Evolutionary conservation across 768 basidiomycete genomes (phyloP), one percentile per base, ranked within the genome.

Genomic region (Tricholoma saponaceum): DNA sequence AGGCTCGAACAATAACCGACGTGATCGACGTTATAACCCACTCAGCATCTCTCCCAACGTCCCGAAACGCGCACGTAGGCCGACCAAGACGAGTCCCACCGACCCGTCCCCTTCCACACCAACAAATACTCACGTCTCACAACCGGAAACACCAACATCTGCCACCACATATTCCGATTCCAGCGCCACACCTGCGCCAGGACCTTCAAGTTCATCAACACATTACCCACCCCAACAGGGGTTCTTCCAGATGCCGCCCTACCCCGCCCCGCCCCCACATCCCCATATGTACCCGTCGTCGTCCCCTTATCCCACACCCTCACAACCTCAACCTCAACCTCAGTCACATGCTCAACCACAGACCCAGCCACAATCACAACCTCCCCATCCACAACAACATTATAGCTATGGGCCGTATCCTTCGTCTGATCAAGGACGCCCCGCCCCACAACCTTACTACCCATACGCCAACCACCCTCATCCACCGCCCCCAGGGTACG

Each of bases 21-120:
- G 59, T 26, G 61, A 56, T 5, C 54, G 60, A 53, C 66, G 66
- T 14, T 63, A 54, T 12, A 62, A 60, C 14, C 66, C 66, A 1
- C 61, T 65, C 26, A 32, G 50, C 39, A 28, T 58, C 8, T 32
- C 59, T 22, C 52, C 52, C 2, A 28, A n/a, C 18, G 12, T 37
- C 20, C 43, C 59, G 14, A 65, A 63, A 44, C 60, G 64, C 1
- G 52, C 58, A 16, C 60, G 66, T 14, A 58, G 59, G 32, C 57
- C 46, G 12, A 57, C 58, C 13, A 65, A 60, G 41, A 44, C 65
- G 8, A 53, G 35, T 30, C 51, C 54, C 35, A 54, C 32, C 9
- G 58, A 54, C 18, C 12, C 23, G 4, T 37, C 58, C 5, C 47
- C 58, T n/a, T 28, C 53, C 10, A 37, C 56, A 12, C 23, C 44